Conservation (phyloP, 306 rosid species). For the peach (Prunus persica) region DNA sequence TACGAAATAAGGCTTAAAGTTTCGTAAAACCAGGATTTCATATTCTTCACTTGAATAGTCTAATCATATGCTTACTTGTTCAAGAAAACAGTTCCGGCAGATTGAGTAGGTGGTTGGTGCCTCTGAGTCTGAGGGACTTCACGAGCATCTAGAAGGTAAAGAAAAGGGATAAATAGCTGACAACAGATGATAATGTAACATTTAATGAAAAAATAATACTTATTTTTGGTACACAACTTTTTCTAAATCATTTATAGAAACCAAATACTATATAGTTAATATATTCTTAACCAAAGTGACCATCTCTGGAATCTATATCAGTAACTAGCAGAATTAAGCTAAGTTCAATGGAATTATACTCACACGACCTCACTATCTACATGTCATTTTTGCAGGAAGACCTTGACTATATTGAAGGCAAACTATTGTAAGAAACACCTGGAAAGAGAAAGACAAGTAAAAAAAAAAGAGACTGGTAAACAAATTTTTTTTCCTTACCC, state of each 20-base stretch:
- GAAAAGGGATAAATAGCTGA: neutral
- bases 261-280: neutral
- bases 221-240: neutral
- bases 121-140: constrained; percentile 12
- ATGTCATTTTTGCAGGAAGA: neutral
- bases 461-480: neutral
- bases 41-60: neutral
- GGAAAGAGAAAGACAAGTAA: neutral
- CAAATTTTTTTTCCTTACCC: neutral
- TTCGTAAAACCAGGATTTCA: neutral
- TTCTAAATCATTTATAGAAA: neutral
- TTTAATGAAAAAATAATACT: neutral
- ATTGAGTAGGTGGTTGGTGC: neutral
- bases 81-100: constrained; percentile 1
- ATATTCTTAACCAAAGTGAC: neutral
- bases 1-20: neutral
- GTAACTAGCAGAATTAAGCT: neutral
- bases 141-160: neutral
- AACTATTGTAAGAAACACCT: neutral
- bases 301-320: neutral
- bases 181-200: neutral
- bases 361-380: neutral
- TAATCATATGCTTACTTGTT: constrained; percentile 11
- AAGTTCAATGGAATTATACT: neutral
- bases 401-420: neutral